Base-by-base conservation (phyloP, 2,329 filamentous ascomycete genomes). In the Exophiala phaeomuriformis region DNA sequence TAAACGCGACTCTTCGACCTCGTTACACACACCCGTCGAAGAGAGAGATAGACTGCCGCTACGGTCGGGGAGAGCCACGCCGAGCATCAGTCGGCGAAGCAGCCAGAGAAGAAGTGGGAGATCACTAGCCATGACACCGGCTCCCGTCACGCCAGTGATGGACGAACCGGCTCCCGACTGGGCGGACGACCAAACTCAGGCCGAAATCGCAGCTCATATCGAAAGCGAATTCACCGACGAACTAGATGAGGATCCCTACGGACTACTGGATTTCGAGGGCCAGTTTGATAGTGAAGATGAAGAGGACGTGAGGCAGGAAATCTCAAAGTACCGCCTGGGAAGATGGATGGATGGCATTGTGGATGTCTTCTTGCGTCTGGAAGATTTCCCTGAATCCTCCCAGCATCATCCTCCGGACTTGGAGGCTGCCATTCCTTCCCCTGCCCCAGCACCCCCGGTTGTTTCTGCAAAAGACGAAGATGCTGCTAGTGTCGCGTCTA, bases 301-400 rank as follows among this genome's bases (percentile, higher is more conserved):
- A 61, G 72, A 72, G 28, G 78, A 81, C 61, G 66, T 82, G 12
- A 74, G 75, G 40, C 68, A 72, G 2, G 65, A 82, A 71, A 28
- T 72, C 76, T 58, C 68, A 71, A n/a, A 75, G 75, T 80, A 78
- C 55, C 77, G 79, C 0, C 65, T 83, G 3, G 80, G 80, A 0
- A 68, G 72, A 6, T 77, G 78, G 73, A 71, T 83, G 61, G 80
- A 83, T 59, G 69, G 74, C 28, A 62, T 83, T 35, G 77, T 83
- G 53, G 78, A 78, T 54, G 57, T 64, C 43, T 58, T 63, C 40
- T 44, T 65, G 51, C 56, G 49, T 43, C 52, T 64, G 37, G 63
- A 60, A 48, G 55, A 53, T 44, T 47, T 56, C 40, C 45, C 51
- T 19, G 33, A 52, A 32, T 37, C 39, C 19, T 19, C 19, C 19